Base-by-base conservation (phyloP, 2,329 filamentous ascomycete genomes). In the Anisogramma anomala region DNA sequence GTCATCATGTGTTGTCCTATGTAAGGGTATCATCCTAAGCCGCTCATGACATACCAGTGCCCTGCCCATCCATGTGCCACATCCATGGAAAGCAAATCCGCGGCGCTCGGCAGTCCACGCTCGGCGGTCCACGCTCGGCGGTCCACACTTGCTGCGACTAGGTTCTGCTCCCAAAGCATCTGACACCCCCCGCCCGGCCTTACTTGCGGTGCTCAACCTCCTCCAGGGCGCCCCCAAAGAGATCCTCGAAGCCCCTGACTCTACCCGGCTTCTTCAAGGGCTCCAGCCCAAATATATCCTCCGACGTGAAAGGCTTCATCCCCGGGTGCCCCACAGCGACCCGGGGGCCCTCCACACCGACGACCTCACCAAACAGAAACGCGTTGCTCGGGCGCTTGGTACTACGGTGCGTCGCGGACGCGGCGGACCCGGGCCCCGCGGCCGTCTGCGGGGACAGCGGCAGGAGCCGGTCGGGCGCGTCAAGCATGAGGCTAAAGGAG, bases 401-500 rank as follows among this genome's bases (percentile, higher is more conserved):
- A 40, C 64, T 71, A 10, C 59, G 64, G 3, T 62, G 64, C 2
- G 56, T 49, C 34, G 35, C 25, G 9, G 20, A 17, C 20, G 30
- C 32, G n/a, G 25, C 33, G 26, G 43, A 34, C 39, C 46, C 30
- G 40, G 40, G 56, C 46, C 36, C 36, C 43, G 46, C 28, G 33
- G 43, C 32, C 34, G 32, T 19, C 28, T 55, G 42, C 6, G 49
- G 42, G 19, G 49, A 49, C n/a, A 51, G 48, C 9, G 53, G 49
- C 8, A 14, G 47, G 35, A 25, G 54, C 53, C 10, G 52, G 38
- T 6, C 58, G 47, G 3, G 59, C 54, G 30, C 30, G 49, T 79
- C 77, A 2, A 87, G 66, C 81, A 87, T 87, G 79, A 80, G 86
- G 1, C 82, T 79, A 57, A 85, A 87, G 3, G 79, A 82, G 6